Evolutionary conservation across 192 early-diverging fungal genomes (phyloP).

Genomic region (Coemansia asiatica): DNA sequence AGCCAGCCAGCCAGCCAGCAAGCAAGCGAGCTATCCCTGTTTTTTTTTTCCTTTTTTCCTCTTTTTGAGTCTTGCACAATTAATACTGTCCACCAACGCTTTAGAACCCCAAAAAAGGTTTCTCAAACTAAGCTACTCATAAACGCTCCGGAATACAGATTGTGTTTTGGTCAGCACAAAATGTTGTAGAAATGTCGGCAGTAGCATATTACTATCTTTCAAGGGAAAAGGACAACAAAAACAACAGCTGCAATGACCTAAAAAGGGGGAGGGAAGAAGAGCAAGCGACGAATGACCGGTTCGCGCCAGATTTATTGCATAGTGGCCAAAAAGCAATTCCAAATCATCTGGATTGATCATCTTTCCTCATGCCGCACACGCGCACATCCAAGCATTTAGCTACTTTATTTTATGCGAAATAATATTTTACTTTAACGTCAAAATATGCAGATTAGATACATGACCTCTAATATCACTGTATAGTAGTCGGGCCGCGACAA

Average conservation of each 20-base stretch:
- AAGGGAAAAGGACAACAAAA: too few relatives aligned
- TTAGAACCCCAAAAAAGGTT: not conserved
- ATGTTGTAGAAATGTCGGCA: not conserved
- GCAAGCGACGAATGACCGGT: not conserved
- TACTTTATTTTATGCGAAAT: too few relatives aligned
- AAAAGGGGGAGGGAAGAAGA: not conserved
- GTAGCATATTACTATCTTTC: not conserved
- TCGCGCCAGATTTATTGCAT: not conserved
- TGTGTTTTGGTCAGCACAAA: not conserved
- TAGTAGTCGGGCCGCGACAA: not conserved
- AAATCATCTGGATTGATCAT: not conserved
- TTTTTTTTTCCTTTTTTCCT: not conserved
- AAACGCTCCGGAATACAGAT: not conserved
- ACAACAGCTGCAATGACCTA: too few relatives aligned
- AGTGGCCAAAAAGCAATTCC: not conserved
- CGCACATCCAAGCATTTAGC: not conserved
- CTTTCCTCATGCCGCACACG: not conserved
- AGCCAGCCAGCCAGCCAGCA: not conserved
- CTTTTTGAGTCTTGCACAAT: not conserved
- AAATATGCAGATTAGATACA: too few relatives aligned
- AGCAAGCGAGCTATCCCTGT: not conserved
- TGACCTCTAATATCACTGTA: not conserved
- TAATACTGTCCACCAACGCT: slow-evolving; percentile 9
- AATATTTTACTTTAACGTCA: too few relatives aligned
- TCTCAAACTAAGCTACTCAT: not conserved